Evolutionary conservation across 371 early-diverging fungal species (phyloP).

Genomic region (Mucor saturninus): DNA sequence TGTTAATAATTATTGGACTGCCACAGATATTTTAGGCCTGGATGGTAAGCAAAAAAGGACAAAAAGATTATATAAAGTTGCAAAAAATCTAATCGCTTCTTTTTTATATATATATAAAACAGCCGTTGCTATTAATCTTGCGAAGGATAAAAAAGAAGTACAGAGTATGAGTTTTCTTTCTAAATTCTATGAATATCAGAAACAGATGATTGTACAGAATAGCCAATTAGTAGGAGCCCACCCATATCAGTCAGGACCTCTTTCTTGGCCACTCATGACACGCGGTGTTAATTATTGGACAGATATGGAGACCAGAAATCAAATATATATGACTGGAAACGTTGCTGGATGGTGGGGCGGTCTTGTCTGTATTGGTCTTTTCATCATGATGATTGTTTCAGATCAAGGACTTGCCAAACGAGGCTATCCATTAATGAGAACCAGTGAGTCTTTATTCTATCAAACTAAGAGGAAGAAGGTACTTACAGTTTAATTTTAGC

Average conservation of each 20-base stretch:
- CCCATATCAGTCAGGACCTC: slow-evolving; percentile 88
- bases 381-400: slow-evolving; percentile 58
- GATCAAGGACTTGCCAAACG: slow-evolving; percentile 74
- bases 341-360: slow-evolving; percentile 93
- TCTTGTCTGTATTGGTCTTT: slow-evolving; percentile 65
- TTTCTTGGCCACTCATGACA: slow-evolving; percentile 83
- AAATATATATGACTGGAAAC: slow-evolving; percentile 97
- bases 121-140: slow-evolving; percentile 41
- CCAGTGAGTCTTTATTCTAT: background rate
- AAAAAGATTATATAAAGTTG: too few relatives aligned
- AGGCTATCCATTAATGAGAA: background rate
- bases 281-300: slow-evolving; percentile 97
- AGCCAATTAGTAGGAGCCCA: slow-evolving; percentile 87
- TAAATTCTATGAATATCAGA: slow-evolving; percentile 87
- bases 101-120: slow-evolving; percentile 88
- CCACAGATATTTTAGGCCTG: slow-evolving; percentile 59
- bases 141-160: slow-evolving; percentile 47
- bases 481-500: slow-evolving; percentile 71
- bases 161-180: slow-evolving; percentile 66
- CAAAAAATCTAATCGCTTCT: slow-evolving; percentile 15
- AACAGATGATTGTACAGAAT: slow-evolving; percentile 88
- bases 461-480: slow-evolving; percentile 20
- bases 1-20: slow-evolving; percentile 69
- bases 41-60: slow-evolving; percentile 31
- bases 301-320: slow-evolving; percentile 50